Percentiles rank a stretch among this genome's conserved stretches.
These are phyloP conservation scores for Lactarius pseudohatsudake DNA, from an alignment of 768 basidiomycete genomes.

Conservation along the genomic window DNA sequence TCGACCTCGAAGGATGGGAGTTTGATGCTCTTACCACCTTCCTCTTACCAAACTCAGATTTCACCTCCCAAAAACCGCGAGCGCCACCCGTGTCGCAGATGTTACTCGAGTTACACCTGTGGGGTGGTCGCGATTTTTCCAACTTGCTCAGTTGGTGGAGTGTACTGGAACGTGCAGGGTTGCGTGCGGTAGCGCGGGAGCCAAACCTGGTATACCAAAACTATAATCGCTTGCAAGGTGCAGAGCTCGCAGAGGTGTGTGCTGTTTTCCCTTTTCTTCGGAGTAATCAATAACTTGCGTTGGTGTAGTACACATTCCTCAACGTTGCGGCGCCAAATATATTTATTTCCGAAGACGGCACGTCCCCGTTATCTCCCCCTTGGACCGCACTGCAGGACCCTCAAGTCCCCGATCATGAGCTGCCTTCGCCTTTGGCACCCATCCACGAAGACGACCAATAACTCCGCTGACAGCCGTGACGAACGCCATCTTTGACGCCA, in stretches of 20 bases:
- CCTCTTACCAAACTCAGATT: slow-evolving; percentile 38
- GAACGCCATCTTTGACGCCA: neutral
- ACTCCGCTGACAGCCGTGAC: neutral
- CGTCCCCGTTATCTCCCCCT: neutral
- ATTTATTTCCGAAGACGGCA: slow-evolving; percentile 12
- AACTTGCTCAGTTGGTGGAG: slow-evolving; percentile 46
- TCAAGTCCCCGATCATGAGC: neutral
- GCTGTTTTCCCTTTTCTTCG: neutral
- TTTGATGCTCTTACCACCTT: slow-evolving; percentile 45
- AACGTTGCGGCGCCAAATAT: slow-evolving; percentile 18
- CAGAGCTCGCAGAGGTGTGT: slow-evolving; percentile 37
- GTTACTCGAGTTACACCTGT: slow-evolving; percentile 46
- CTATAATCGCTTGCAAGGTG: slow-evolving; percentile 31
- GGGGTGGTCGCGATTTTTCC: slow-evolving; percentile 29
- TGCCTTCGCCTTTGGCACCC: neutral
- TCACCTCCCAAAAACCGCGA: slow-evolving; percentile 36
- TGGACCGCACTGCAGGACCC: neutral
- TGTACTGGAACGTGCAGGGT: slow-evolving; percentile 46
- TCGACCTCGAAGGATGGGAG: slow-evolving; percentile 51
- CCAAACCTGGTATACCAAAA: slow-evolving; percentile 39
- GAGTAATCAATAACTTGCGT: neutral
- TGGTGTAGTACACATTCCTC: slow-evolving; percentile 21
- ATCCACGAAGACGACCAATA: neutral
- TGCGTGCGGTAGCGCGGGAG: slow-evolving; percentile 50
- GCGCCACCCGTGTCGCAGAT: slow-evolving; percentile 48